Conservation (phyloP, 148 eudicot species). For the Mesembryanthemum crystallinum region DNA sequence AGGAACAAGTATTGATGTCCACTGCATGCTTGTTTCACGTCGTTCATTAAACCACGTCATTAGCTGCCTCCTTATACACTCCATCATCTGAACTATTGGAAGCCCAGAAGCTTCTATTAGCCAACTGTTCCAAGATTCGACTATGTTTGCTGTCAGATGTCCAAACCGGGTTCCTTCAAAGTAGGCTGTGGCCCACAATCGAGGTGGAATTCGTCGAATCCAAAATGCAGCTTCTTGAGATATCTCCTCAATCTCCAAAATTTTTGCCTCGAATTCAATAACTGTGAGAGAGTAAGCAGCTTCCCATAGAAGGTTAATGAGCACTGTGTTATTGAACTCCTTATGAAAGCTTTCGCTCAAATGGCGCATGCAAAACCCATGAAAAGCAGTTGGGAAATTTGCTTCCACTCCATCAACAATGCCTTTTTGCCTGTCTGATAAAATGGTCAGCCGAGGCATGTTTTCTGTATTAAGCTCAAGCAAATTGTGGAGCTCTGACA, state of each 20-base stretch:
- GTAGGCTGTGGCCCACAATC: slow-evolving; percentile 59
- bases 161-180: slow-evolving; percentile 63
- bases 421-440: slow-evolving; percentile 55
- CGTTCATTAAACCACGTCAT: slow-evolving; percentile 70
- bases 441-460: slow-evolving; percentile 60
- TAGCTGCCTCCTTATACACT: slow-evolving; percentile 50
- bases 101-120: slow-evolving; percentile 54
- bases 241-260: slow-evolving; percentile 42
- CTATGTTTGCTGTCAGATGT: slow-evolving; percentile 50
- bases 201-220: slow-evolving; percentile 50
- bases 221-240: slow-evolving; percentile 56
- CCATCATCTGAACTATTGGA: slow-evolving; percentile 60
- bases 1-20: slow-evolving; percentile 56
- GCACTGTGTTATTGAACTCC: slow-evolving; percentile 43
- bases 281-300: slow-evolving; percentile 51
- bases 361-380: slow-evolving; percentile 58
- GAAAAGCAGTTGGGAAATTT: slow-evolving; percentile 54
- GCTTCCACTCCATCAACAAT: slow-evolving; percentile 52
- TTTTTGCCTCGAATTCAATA: slow-evolving; percentile 44
- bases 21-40: slow-evolving; percentile 51
- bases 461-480: slow-evolving; percentile 54
- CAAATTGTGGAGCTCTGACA: slow-evolving; percentile 50
- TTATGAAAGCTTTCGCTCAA: slow-evolving; percentile 53
- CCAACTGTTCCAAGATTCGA: slow-evolving; percentile 45
- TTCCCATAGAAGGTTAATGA: slow-evolving; percentile 50